These are phyloP conservation scores for Colletotrichum gloeosporioides DNA, from an alignment of 2,329 filamentous ascomycete genomes.

Conservation along the genomic window DNA sequence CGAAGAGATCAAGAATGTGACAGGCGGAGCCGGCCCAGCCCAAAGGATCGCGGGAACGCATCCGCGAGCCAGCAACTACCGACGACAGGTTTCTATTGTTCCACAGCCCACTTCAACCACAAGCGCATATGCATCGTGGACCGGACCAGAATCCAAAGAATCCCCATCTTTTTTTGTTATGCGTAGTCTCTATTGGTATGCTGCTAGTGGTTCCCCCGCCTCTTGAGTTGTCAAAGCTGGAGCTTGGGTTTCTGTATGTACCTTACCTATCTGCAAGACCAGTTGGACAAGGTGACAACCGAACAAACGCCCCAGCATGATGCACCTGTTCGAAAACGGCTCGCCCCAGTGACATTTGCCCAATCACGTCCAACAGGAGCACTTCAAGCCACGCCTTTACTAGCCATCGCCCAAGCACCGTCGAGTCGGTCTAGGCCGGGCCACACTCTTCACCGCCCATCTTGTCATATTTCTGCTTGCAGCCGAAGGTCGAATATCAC, in stretches of 20 bases:
- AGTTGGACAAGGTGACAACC: not conserved
- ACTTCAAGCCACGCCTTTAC: not conserved
- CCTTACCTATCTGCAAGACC: not conserved
- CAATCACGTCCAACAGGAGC: not conserved
- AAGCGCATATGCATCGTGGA: not conserved
- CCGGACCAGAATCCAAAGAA: not conserved
- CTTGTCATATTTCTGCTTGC: not conserved
- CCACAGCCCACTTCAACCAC: not conserved
- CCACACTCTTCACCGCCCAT: not conserved
- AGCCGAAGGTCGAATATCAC: not conserved
- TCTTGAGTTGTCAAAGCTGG: not conserved
- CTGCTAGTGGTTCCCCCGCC: not conserved
- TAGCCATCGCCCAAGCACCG: not conserved
- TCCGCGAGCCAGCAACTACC: constrained; percentile 12
- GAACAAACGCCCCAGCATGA: constrained; percentile 3
- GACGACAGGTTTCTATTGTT: not conserved
- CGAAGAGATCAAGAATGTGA: not conserved
- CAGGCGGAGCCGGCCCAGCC: not conserved
- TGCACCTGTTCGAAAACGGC: not conserved
- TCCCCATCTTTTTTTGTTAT: not conserved
- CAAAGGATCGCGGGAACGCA: constrained; percentile 3
- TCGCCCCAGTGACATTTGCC: not conserved
- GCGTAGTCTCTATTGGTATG: not conserved
- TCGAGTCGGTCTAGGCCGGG: not conserved
- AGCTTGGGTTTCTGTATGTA: not conserved